Evolutionary conservation across 1,139 yeast species (phyloP).

Genomic region (Arxiozyma slooffiae): DNA sequence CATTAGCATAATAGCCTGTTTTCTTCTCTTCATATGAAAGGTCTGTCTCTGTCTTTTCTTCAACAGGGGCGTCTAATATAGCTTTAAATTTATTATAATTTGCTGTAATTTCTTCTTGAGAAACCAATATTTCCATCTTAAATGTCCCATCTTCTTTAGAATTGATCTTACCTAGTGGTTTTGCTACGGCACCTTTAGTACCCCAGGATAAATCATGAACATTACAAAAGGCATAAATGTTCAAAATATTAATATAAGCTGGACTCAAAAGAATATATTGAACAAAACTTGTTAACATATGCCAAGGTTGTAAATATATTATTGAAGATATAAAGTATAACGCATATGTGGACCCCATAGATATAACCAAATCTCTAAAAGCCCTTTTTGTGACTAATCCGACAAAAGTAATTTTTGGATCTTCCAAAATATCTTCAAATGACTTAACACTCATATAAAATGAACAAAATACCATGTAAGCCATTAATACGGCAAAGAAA

Average conservation of each 20-base stretch:
- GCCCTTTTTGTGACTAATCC: constrained; percentile 42
- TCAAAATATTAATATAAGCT: constrained; percentile 76
- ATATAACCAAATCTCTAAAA: constrained; percentile 79
- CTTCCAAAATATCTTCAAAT: constrained; percentile 34
- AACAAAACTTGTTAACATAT: constrained; percentile 69
- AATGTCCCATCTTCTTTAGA: constrained; percentile 66
- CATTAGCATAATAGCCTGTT: constrained; percentile 63
- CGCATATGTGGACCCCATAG: constrained; percentile 74
- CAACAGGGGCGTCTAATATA: constrained; percentile 42
- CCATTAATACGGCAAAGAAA: constrained; percentile 88
- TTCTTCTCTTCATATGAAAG: constrained; percentile 43
- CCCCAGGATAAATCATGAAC: constrained; percentile 98
- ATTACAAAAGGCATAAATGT: constrained; percentile 88
- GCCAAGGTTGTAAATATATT: constrained; percentile 90
- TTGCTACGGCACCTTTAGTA: constrained; percentile 77
- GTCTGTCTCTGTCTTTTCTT: constrained; percentile 34
- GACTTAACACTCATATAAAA: constrained; percentile 73
- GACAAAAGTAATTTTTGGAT: constrained; percentile 26
- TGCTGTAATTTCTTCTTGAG: constrained; percentile 50
- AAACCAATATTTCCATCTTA: constrained; percentile 63
- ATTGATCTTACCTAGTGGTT: constrained; percentile 54
- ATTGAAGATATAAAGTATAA: constrained; percentile 71
- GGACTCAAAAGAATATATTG: constrained; percentile 85
- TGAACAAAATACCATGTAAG: constrained; percentile 84
- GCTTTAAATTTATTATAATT: constrained; percentile 54